phyloP scores from a whole-genome alignment of 148 eudicot genomes.

The Vaccinium myrtillus region DNA sequence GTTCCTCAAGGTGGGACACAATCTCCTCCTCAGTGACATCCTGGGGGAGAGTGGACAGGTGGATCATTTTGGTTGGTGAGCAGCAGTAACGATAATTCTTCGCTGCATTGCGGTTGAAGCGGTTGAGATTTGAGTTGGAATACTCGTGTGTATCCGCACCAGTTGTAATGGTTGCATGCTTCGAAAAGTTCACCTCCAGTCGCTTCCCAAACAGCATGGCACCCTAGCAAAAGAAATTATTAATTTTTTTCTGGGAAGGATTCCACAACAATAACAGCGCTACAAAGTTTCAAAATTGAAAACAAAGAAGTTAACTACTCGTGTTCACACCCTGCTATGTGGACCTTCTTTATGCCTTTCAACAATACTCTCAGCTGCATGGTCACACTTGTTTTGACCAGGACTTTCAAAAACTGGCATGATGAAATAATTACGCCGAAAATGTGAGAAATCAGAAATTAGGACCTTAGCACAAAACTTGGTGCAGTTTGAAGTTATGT shows the following conservation, averaged over 20 bases:
- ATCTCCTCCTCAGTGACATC: constrained; percentile 85
- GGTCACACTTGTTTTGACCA: constrained; percentile 2
- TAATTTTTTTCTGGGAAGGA: not conserved
- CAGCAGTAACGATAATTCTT: constrained; percentile 96
- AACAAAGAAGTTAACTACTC: no score
- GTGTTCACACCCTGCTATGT: no score
- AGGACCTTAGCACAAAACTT: not conserved
- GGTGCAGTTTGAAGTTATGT: not conserved
- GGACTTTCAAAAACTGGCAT: not conserved
- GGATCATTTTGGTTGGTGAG: constrained; percentile 95
- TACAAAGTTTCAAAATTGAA: not conserved
- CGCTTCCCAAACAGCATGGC: constrained; percentile 87
- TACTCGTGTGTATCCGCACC: constrained; percentile 89
- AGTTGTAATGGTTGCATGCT: constrained; percentile 76
- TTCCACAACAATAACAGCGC: not conserved
- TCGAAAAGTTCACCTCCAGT: constrained; percentile 86
- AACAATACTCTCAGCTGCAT: not conserved
- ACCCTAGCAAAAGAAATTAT: constrained; percentile 42
- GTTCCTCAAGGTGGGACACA: constrained; percentile 72
- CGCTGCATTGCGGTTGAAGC: constrained; percentile 86
- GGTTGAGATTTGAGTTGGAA: constrained; percentile 85
- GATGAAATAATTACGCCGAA: not conserved
- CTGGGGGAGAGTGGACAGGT: constrained; percentile 78
- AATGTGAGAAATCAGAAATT: not conserved
- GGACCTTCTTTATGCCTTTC: not conserved